Percentiles rank a stretch among this genome's conserved stretches.
Evolutionary conservation across 1,284 basidiomycete species (phyloP).

Genomic region (Leccinum fuscescens): DNA sequence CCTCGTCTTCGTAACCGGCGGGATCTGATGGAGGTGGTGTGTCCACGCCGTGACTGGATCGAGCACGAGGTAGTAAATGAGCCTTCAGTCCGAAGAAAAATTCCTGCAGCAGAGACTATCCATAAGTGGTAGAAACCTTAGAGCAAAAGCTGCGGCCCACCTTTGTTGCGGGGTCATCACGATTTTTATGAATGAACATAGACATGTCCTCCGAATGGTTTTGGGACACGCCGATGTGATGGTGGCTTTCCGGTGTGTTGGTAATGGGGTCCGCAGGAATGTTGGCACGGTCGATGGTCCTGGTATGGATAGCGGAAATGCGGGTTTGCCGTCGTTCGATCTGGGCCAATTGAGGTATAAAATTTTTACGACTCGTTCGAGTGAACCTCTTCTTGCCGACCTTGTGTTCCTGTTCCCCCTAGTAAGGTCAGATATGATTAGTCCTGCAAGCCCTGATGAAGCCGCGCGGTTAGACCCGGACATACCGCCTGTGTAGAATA

Average conservation of each 20-base stretch:
- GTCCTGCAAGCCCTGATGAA: not conserved
- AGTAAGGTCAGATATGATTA: not conserved
- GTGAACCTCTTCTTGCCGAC: not conserved
- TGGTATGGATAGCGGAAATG: not conserved
- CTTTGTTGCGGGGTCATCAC: not conserved
- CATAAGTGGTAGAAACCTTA: not conserved
- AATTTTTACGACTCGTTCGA: not conserved
- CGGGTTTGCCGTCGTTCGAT: not conserved
- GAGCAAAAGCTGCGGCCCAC: not conserved
- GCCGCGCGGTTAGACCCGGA: not conserved
- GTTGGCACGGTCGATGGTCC: not conserved
- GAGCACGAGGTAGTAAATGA: not conserved
- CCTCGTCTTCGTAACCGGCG: not conserved
- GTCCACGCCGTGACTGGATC: not conserved
- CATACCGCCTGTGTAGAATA: not conserved
- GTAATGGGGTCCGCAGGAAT: not conserved
- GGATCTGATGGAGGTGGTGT: not conserved
- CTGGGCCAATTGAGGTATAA: not conserved
- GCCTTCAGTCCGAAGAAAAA: not conserved
- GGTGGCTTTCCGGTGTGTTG: not conserved
- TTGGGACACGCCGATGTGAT: not conserved
- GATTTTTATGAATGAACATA: not conserved
- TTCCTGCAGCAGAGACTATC: not conserved
- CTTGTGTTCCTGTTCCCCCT: not conserved
- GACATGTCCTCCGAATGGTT: not conserved